Evolutionary conservation across 352 stramenopile species (phyloP).

Genomic region (Halophytophthora polymorphica): DNA sequence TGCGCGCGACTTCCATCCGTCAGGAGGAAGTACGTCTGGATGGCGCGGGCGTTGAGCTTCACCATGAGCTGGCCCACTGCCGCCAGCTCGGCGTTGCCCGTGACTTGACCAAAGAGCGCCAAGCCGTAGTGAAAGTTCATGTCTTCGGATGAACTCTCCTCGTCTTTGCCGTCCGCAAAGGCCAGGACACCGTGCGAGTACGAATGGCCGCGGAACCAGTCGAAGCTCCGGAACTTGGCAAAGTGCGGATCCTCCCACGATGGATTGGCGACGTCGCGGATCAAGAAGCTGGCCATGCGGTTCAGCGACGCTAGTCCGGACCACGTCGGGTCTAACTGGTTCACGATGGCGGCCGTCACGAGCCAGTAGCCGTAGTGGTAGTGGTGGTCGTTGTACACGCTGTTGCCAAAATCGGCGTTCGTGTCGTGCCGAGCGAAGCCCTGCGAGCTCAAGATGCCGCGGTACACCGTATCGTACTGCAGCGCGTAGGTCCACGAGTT

Average conservation of each 20-base stretch:
- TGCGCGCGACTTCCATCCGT: conserved; percentile 20
- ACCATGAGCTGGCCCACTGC: conserved; percentile 22
- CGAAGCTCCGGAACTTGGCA: conserved; percentile 23
- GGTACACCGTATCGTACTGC: conserved; percentile 27
- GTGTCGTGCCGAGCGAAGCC: conserved; percentile 22
- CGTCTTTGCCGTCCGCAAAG: conserved; percentile 27
- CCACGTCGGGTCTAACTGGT: conserved; percentile 20
- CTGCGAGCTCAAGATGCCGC: conserved; percentile 31
- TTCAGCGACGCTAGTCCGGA: conserved; percentile 14
- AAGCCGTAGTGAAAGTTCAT: conserved; percentile 31
- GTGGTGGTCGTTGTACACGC: conserved; percentile 38
- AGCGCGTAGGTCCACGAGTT: conserved; percentile 29
- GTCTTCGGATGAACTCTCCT: conserved; percentile 34
- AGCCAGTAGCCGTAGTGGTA: conserved; percentile 39
- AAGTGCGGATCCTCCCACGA: conserved; percentile 21
- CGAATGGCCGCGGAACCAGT: conserved; percentile 31
- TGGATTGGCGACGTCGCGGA: conserved; percentile 27
- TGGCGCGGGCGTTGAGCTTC: conserved; percentile 18
- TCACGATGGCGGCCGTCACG: conserved; percentile 18
- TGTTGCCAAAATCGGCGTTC: conserved; percentile 36
- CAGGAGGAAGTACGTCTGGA: conserved; percentile 32
- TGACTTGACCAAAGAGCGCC: conserved; percentile 19
- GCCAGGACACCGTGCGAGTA: conserved; percentile 27
- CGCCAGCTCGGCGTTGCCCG: conserved; percentile 10
- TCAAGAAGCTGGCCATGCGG: conserved; percentile 15